Evolutionary conservation across 306 rosid species (phyloP), one percentile per base, ranked within the genome.

Genomic region (Hippophae tibetana): DNA sequence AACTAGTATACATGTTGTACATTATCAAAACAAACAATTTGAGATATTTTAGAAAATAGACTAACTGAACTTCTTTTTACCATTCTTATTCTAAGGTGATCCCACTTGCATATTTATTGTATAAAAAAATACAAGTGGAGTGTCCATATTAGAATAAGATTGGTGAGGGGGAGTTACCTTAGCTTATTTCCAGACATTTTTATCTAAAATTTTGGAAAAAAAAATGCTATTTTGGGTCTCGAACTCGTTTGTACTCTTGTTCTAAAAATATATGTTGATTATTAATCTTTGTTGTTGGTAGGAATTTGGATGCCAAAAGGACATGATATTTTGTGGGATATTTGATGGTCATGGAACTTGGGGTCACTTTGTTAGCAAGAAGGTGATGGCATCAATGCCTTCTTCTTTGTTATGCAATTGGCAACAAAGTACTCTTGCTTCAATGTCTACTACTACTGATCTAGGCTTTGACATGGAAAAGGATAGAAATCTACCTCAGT

Each of bases 281-380:
- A 4, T 31, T 31, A 31, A 31, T 31, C 38, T 31, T 31, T 31
- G 38, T 31, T 64, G 59, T 78, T 47, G 13, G 5, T 71, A 90
- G 97, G 95, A 83, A 60, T 87, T 75, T 66, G 94, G 90, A 27
- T 79, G 85, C 72, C 88, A 87, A 81, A 82, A 79, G 62, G 90
- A 87, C 73, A 72, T 81, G 70, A 77, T 77, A 9, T 82, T 90
- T 49, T 87, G 97, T 72, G 97, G 95, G 59, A 67, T 90, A 25
- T 90, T 87, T 66, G 90, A 90, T 69, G 97, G 97, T 4, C 94
- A 90, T 78, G 95, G 97, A 0, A 80, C 84, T 4, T 87, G 94
- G 95, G 97, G 97, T 44, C 94, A 90, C 74, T 62, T 77, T 54
- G 82, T 86, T 5, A 77, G 94, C 66, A 87, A 75, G 71, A 81